Evolutionary conservation across 441 rosid species (phyloP), one percentile per base, ranked within the genome.

Genomic region (Monsonia emarginata): DNA sequence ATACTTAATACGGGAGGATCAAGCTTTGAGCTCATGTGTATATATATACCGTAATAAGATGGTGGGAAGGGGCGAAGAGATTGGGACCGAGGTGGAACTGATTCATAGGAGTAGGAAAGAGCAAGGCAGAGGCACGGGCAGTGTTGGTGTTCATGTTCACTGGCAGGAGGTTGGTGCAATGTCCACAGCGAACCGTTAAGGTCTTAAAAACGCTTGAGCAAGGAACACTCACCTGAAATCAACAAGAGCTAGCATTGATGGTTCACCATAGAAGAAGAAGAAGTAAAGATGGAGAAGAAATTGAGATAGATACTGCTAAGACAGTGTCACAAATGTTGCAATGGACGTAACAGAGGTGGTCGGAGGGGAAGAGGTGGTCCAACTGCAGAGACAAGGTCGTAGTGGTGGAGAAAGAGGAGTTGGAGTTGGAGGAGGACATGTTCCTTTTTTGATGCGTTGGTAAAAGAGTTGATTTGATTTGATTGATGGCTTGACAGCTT

Each of bases 321-420:
- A 87, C 81, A 71, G 96, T 92, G 75, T 85, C 83, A 46, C 98
- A 92, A 68, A 79, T 85, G 85, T 84, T 82, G 91, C 98, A 92
- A 69, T 83, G 91, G 90, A 90, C 97, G 68, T 90, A 90, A 80
- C 97, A 89, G 78, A 92, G 98, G 82, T 92, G 94, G 46, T 92
- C 98, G 79, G 91, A 80, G 81, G 97, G 87, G 73, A 91, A 82
- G 83, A 85, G 85, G 81, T 83, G 92, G 84, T 92, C 97, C n/a
- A n/a, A n/a, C n/a, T n/a, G n/a, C 85, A 92, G 87, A 69, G 93
- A 83, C 69, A 82, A 83, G 75, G 83, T 25, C n/a, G n/a, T n/a
- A n/a, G n/a, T n/a, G n/a, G n/a, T n/a, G n/a, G n/a, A n/a, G n/a
- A n/a, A n/a, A 36, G 83, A 79, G 21, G 52, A 52, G 58, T 8